Evolutionary conservation across 257 asterid genomes (phyloP).

Genomic region (Salvia splendens): DNA sequence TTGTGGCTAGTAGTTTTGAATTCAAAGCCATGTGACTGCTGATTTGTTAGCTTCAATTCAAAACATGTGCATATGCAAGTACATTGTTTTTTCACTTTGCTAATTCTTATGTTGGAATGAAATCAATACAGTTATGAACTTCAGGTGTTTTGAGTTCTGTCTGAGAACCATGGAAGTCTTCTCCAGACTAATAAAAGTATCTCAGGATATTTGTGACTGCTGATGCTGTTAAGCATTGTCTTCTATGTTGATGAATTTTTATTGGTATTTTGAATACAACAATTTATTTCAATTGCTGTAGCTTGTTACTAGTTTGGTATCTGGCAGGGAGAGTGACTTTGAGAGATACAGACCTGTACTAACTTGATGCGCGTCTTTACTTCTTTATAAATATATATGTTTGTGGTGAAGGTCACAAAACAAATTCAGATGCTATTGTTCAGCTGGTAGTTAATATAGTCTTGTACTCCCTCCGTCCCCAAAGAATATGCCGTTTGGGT

Average conservation of each 20-base stretch:
- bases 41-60: neutral
- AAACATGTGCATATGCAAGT: neutral
- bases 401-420: neutral
- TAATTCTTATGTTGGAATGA: neutral
- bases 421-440: neutral
- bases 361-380: neutral
- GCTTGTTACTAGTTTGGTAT: slow-evolving; percentile 1
- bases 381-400: neutral
- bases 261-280: neutral
- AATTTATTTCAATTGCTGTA: neutral
- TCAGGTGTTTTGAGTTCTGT: slow-evolving; percentile 10
- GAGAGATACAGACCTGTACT: neutral
- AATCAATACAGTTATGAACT: neutral
- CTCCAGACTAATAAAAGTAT: neutral
- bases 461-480: too few relatives aligned
- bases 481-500: too few relatives aligned
- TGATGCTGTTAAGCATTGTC: neutral
- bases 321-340: neutral
- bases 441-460: neutral
- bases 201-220: neutral
- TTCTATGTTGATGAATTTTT: neutral
- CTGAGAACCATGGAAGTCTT: neutral
- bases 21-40: neutral
- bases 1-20: neutral
- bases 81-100: neutral